Evolutionary conservation across 1,284 basidiomycete genomes (phyloP).

Genomic region (Anthracocystis walkeri): DNA sequence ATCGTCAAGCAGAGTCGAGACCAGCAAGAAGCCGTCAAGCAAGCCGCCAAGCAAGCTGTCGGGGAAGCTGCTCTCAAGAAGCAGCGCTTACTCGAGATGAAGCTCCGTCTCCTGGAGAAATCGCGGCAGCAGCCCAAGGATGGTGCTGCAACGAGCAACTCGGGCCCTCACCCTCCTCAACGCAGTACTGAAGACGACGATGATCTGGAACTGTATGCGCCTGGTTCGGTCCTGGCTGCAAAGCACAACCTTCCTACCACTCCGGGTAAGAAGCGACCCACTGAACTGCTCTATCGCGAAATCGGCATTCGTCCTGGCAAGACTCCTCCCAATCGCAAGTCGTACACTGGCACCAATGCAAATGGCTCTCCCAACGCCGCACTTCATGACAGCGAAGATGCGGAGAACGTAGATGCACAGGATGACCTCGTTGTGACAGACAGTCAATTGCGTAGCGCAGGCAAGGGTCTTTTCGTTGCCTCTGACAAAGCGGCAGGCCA

Average conservation of each 20-base stretch:
- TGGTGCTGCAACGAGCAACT: too few relatives aligned
- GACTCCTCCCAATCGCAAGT: conserved; percentile 20
- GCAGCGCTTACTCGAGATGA: conserved; percentile 26
- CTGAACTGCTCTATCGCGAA: conserved; percentile 40
- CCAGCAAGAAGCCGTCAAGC: conserved; percentile 24
- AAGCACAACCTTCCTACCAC: conserved; percentile 42
- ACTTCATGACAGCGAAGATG: conserved; percentile 3
- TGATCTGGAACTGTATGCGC: conserved; percentile 24
- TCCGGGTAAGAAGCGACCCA: conserved; percentile 35
- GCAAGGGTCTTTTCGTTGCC: conserved; percentile 51
- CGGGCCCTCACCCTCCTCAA: neutral
- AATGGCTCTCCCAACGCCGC: conserved; percentile 39
- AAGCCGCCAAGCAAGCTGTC: conserved; percentile 4
- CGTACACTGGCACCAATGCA: conserved; percentile 27
- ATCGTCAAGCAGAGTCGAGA: conserved; percentile 32
- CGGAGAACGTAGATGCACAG: conserved; percentile 16
- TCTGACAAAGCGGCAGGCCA: conserved; percentile 44
- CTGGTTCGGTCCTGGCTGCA: conserved; percentile 27
- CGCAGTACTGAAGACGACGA: conserved; percentile 11
- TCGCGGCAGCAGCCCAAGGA: conserved; percentile 18
- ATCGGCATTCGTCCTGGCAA: conserved; percentile 32
- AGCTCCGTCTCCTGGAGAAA: conserved; percentile 34
- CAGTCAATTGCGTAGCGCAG: conserved; percentile 41
- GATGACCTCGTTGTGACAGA: conserved; percentile 42
- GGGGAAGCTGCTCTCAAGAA: conserved; percentile 17